Evolutionary conservation across 2,329 filamentous ascomycete species (phyloP), one percentile per base, ranked within the genome.

Genomic region (Fusarium hainanense): DNA sequence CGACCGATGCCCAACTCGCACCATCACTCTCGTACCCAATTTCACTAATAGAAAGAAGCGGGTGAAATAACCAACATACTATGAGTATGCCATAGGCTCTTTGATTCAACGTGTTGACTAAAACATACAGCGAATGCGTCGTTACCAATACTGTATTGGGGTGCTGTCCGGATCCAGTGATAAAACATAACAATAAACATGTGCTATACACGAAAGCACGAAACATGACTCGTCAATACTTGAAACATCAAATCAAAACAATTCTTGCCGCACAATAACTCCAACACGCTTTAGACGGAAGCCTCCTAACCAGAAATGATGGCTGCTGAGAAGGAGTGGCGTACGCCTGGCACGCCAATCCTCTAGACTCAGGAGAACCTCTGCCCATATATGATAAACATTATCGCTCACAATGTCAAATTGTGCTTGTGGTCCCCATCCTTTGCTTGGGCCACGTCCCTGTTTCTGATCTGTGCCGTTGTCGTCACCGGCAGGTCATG

Each of bases 341-440:
- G 65, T 44, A 54, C 54, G 60, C 62, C 48, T 67, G 58, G 49
- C 50, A 61, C 63, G 60, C 59, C 63, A 66, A 55, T 58, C 50
- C 42, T 44, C 20, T 43, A 44, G 51, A 68, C 56, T 50, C 46
- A 52, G 46, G 60, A 65, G 54, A 59, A 56, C 52, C 60, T 69
- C 65, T 52, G 67, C 60, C 65, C 63, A 58, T 71, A 73, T 63
- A 70, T 58, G 58, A 72, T 74, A 75, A 74, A 74, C 73, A 75
- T 75, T 75, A 75, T 75, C 74, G 72, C 75, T 74, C 74, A 72
- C 67, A 74, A 71, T 72, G 61, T 59, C 65, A 70, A 68, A 68
- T 73, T 65, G 62, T 55, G 56, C 52, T 66, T 63, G 46, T 63
- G 58, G 58, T 51, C 66, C 54, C 66, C 43, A 67, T 41, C 34